These are phyloP conservation scores for Citrus sinensis DNA, from an alignment of 345 rosid genomes.

Conservation along the genomic window DNA sequence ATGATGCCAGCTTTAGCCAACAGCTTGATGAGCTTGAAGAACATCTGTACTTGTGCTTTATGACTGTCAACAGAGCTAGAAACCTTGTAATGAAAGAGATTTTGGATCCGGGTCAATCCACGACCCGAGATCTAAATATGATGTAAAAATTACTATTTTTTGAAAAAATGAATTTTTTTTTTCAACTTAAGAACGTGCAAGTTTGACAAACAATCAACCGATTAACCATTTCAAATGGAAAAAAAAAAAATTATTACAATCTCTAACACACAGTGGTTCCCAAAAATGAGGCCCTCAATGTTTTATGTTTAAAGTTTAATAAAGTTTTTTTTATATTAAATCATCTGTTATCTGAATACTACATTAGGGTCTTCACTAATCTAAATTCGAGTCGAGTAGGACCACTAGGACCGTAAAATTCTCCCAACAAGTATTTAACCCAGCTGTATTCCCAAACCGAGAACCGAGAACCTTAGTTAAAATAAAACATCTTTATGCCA, in stretches of 20 bases:
- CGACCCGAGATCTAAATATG: background rate
- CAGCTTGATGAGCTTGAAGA: constrained; percentile 81
- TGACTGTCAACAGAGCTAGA: constrained; percentile 74
- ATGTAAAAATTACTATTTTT: background rate
- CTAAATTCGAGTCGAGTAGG: rapidly evolving
- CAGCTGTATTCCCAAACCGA: rapidly evolving
- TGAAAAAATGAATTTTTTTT: too few species aligned
- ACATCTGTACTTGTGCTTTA: constrained; percentile 74
- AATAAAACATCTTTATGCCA: rapidly evolving
- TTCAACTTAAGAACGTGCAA: too few species aligned
- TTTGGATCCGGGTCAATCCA: constrained; percentile 29
- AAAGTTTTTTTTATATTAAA: too few species aligned
- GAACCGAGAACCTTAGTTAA: rapidly evolving
- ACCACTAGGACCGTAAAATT: rapidly evolving
- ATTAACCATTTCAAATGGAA: too few species aligned
- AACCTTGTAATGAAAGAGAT: constrained; percentile 58
- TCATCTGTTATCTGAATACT: rapidly evolving
- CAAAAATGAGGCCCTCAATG: too few species aligned
- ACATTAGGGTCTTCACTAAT: too few species aligned
- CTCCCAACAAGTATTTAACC: rapidly evolving
- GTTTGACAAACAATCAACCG: too few species aligned
- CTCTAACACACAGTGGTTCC: too few species aligned
- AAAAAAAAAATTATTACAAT: too few species aligned
- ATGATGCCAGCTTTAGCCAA: constrained; percentile 45
- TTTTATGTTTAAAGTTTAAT: too few species aligned